phyloP scores from a whole-genome alignment of 208 protist species.

The Trypanosoma lewisi region DNA sequence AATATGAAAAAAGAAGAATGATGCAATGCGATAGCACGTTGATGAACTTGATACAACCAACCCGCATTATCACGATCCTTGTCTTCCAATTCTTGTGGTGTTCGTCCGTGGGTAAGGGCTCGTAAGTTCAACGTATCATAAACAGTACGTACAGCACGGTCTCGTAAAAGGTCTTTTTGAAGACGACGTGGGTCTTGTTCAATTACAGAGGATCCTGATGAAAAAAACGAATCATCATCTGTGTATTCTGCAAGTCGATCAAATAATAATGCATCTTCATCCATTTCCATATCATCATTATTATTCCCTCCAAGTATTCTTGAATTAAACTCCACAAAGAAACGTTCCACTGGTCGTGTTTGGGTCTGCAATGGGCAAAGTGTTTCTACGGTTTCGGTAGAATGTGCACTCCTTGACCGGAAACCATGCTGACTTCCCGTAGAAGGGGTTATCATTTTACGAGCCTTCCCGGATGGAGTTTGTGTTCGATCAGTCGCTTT shows the following conservation, averaged over 20 bases:
- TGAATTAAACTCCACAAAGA: conserved; percentile 73
- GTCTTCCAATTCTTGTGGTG: conserved; percentile 54
- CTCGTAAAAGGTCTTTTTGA: conserved; percentile 44
- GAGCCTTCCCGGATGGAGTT: background rate
- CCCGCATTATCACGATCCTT: conserved; percentile 33
- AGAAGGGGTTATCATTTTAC: background rate
- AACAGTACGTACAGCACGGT: conserved; percentile 46
- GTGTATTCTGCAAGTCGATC: conserved; percentile 89
- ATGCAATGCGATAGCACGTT: conserved; percentile 69
- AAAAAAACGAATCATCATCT: conserved; percentile 91
- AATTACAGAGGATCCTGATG: conserved; percentile 57
- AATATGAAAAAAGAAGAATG: conserved; percentile 87
- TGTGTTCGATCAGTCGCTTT: background rate
- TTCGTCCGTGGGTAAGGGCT: conserved; percentile 47
- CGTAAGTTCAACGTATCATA: conserved; percentile 70
- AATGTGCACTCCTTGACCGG: background rate
- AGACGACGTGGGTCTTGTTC: conserved; percentile 59
- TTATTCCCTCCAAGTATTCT: conserved; percentile 3
- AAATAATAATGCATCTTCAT: conserved; percentile 75
- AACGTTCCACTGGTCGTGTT: conserved; percentile 69
- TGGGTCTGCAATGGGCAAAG: conserved; percentile 58
- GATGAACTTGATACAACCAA: conserved; percentile 84
- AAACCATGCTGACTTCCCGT: background rate
- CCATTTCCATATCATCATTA: conserved; percentile 15
- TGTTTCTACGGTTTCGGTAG: conserved; percentile 43